phyloP scores from a whole-genome alignment of 371 early-diverging fungal genomes.

The Mortierella sp. region DNA sequence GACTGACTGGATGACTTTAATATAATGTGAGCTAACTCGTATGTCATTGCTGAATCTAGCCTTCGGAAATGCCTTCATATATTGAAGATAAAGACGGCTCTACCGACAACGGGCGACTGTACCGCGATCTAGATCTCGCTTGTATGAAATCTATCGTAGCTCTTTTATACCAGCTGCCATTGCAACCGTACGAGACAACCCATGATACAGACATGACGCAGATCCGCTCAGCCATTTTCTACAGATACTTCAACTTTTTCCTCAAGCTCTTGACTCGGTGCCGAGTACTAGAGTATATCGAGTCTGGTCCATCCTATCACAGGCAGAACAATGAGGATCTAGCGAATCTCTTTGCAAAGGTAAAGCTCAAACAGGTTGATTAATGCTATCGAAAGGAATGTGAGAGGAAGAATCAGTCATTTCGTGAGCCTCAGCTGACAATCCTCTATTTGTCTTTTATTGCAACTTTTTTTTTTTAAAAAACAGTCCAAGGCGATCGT shows the following conservation, averaged over 20 bases:
- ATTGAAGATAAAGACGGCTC: slow-evolving; percentile 49
- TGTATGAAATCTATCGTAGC: slow-evolving; percentile 88
- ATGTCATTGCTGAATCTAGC: slow-evolving; percentile 5
- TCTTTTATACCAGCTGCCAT: slow-evolving; percentile 83
- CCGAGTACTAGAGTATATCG: slow-evolving; percentile 71
- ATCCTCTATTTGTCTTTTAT: not conserved
- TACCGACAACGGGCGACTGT: slow-evolving; percentile 59
- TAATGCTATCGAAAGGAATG: too few relatives aligned
- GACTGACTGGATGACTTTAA: not conserved
- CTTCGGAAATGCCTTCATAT: slow-evolving; percentile 46
- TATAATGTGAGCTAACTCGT: too few relatives aligned
- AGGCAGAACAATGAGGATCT: slow-evolving; percentile 55
- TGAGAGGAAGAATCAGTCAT: too few relatives aligned
- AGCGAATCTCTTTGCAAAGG: slow-evolving; percentile 58
- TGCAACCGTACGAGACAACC: slow-evolving; percentile 81
- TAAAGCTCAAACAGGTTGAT: slow-evolving; percentile 2
- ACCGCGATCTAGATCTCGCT: slow-evolving; percentile 84
- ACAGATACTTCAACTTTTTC: slow-evolving; percentile 91
- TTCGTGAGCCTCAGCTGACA: too few relatives aligned
- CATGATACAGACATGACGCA: slow-evolving; percentile 75
- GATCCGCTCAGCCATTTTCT: slow-evolving; percentile 84
- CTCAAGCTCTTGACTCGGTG: slow-evolving; percentile 88
- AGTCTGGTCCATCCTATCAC: slow-evolving; percentile 49
- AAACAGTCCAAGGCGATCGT: slow-evolving; percentile 70
- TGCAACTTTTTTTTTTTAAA: not conserved